These are phyloP conservation scores for Ceratocystis colombiana DNA, from an alignment of 2,329 filamentous ascomycete genomes.

Conservation along the genomic window DNA sequence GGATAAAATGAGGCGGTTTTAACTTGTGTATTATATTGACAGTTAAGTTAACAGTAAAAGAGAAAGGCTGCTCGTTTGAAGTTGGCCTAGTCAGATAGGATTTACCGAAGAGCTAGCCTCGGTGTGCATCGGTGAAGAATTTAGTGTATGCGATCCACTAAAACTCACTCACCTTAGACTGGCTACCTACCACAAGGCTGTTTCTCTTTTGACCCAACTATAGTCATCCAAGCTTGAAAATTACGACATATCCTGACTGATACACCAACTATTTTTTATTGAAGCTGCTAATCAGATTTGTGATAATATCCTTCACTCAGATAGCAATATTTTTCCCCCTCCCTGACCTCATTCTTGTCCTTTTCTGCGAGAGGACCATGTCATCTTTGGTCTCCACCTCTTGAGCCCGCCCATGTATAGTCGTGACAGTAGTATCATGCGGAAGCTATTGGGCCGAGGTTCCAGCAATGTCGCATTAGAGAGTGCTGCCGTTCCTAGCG, in stretches of 20 bases:
- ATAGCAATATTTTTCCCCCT: neutral
- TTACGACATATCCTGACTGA: neutral
- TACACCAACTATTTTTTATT: neutral
- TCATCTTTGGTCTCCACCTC: slow-evolving; percentile 4
- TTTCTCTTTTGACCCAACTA: neutral
- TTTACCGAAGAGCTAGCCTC: neutral
- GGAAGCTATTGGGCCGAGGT: slow-evolving; percentile 49
- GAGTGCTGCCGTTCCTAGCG: slow-evolving; percentile 33
- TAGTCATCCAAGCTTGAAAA: neutral
- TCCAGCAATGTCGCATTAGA: slow-evolving; percentile 40
- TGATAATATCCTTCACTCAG: neutral
- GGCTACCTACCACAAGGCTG: slow-evolving; percentile 8
- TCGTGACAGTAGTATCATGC: slow-evolving; percentile 45
- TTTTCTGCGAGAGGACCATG: slow-evolving; percentile 8
- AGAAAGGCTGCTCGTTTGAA: neutral
- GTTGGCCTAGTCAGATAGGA: neutral
- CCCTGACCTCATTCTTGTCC: neutral
- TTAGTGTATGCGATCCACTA: neutral
- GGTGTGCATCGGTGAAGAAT: slow-evolving; percentile 12
- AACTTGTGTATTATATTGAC: neutral
- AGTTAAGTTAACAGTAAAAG: neutral
- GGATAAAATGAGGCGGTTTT: neutral
- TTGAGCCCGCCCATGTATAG: slow-evolving; percentile 21
- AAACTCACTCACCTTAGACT: neutral
- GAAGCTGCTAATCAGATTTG: neutral